These are phyloP conservation scores for Fraxinus cuspidata DNA, from an alignment of 257 asterid species.

Conservation along the genomic window DNA sequence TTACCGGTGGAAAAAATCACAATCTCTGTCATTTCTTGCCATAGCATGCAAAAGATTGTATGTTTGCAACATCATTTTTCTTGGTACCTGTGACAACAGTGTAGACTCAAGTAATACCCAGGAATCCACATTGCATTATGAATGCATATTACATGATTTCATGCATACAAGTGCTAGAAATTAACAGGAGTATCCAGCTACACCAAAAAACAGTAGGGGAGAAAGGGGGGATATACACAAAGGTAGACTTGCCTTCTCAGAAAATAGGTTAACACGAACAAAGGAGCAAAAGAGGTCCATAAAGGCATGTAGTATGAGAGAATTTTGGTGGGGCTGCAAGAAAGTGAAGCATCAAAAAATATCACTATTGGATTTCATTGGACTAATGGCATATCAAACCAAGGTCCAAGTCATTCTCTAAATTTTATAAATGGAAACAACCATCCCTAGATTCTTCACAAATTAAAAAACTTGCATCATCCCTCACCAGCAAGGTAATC, in stretches of 20 bases:
- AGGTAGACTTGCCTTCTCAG: slow-evolving; percentile 75
- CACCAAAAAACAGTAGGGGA: slow-evolving; percentile 8
- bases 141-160: background rate
- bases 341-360: slow-evolving; percentile 31
- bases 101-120: background rate
- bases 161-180: slow-evolving; percentile 24
- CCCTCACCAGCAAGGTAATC: slow-evolving; percentile 91
- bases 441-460: slow-evolving; percentile 24
- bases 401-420: background rate
- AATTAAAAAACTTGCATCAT: slow-evolving; percentile 24
- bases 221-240: slow-evolving; percentile 12
- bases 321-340: slow-evolving; percentile 95
- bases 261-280: slow-evolving; percentile 90
- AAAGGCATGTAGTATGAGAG: slow-evolving; percentile 92
- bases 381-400: background rate
- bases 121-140: background rate
- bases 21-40: slow-evolving; percentile 84
- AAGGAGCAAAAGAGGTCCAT: slow-evolving; percentile 98
- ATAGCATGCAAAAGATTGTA: slow-evolving; percentile 88
- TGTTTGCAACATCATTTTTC: slow-evolving; percentile 92
- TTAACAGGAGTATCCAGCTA: slow-evolving; percentile 6
- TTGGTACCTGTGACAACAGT: slow-evolving; percentile 63
- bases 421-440: background rate
- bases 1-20: slow-evolving; percentile 93
- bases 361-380: background rate